Base-by-base conservation (phyloP, 139 green algal species). In the Prasinococcaceae sp. region DNA sequence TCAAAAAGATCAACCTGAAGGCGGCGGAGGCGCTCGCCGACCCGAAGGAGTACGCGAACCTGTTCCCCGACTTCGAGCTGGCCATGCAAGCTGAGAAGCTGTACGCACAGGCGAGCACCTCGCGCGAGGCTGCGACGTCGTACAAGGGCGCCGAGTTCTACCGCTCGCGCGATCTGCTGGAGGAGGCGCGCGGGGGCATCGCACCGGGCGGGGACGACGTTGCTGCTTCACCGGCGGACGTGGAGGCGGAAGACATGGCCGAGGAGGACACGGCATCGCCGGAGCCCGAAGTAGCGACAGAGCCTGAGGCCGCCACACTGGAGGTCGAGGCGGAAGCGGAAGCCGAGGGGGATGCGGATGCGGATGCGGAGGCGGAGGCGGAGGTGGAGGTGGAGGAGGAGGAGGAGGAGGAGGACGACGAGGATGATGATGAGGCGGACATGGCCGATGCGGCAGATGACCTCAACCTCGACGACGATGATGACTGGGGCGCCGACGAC, bases 1-100 rank as follows among this genome's bases (percentile, higher is more conserved):
- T 98, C 4, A 69, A 70, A 6, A 82, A 77, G 54, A 54, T 62
- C 8, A 98, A 98, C 66, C 70, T 78, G 37, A 94, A 92, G 66
- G 90, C 90, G 4, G 90, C 90, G 0, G 90, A 97, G 58, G 77
- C 83, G 2, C 71, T 98, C 23, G 90, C 90, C 1, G 88, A 97
- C 73, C 90, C 90, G 4, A 72, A 65, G 1, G 84, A 90, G 68
- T 96, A 95, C 71, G 62, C 79, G 51, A 96, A 98, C 70, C 73
- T 98, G 10, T 98, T 98, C 72, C 84, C 84, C 14, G 75, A 89
- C 52, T 69, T 92, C 27, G 63, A 93, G n/a, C 47, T 73, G 6
- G 84, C 84, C 2, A 33, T 92, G 16, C 42, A 80, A 54, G 78
- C 74, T 5, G 83, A 93, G 64, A 43, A 68, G 39, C 28, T 55